Evolutionary conservation across 2,329 filamentous ascomycete species (phyloP).

Genomic region (Aspergillus fructus): DNA sequence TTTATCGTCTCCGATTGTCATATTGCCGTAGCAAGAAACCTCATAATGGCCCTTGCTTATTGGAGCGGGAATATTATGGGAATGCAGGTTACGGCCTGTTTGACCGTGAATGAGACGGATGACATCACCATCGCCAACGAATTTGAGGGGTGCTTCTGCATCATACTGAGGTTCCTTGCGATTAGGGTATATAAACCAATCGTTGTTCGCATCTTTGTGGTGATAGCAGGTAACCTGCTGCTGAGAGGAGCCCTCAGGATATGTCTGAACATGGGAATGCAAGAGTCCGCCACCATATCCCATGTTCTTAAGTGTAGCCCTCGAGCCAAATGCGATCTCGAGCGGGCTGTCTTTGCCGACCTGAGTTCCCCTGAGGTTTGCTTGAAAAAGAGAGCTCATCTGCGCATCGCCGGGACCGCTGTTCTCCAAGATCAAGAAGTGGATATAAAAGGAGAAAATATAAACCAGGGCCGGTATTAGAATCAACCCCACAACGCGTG

Average conservation of each 20-base stretch:
- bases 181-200: slow-evolving; percentile 99
- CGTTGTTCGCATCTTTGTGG: slow-evolving; percentile 99
- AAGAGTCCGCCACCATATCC: slow-evolving; percentile 95
- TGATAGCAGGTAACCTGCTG: slow-evolving; percentile 99
- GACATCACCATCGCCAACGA: slow-evolving; percentile 72
- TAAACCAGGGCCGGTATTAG: slow-evolving; percentile 87
- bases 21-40: slow-evolving; percentile 94
- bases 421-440: slow-evolving; percentile 91
- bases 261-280: slow-evolving; percentile 95
- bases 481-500: slow-evolving; percentile 83
- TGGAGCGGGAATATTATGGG: slow-evolving; percentile 84
- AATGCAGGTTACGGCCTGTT: slow-evolving; percentile 96
- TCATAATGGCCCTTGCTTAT: slow-evolving; percentile 87
- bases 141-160: slow-evolving; percentile 67
- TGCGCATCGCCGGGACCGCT: slow-evolving; percentile 97
- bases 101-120: slow-evolving; percentile 91
- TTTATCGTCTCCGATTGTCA: slow-evolving; percentile 93
- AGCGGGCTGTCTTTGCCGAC: slow-evolving; percentile 93
- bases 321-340: slow-evolving; percentile 85
- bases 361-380: slow-evolving; percentile 88
- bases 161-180: slow-evolving; percentile 73
- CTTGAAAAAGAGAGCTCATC: slow-evolving; percentile 99
- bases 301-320: slow-evolving; percentile 97
- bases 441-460: slow-evolving; percentile 90
- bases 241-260: slow-evolving; percentile 86